phyloP scores from a whole-genome alignment of 495 filamentous ascomycete species.

The Penicillium mononematosum region DNA sequence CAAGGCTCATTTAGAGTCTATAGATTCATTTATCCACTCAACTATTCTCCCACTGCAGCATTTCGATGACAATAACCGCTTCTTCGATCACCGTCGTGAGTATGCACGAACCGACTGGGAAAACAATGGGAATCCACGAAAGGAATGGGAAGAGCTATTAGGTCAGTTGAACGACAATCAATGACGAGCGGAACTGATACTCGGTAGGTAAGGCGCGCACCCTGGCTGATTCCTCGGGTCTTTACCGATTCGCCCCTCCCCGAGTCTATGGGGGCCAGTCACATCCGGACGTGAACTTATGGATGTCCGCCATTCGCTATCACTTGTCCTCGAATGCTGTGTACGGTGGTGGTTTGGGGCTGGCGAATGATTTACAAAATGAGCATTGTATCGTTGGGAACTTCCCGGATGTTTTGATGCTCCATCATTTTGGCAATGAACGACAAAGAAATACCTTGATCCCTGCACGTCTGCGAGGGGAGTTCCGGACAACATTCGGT shows the following conservation, averaged over 20 bases:
- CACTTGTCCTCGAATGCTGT: constrained; percentile 51
- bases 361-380: constrained; percentile 62
- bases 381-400: constrained; percentile 60
- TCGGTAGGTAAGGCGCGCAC: constrained; percentile 34
- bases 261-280: constrained; percentile 52
- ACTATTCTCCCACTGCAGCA: constrained; percentile 53
- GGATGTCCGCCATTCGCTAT: constrained; percentile 60
- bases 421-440: constrained; percentile 52
- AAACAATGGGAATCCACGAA: constrained; percentile 49
- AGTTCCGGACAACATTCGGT: constrained; percentile 55
- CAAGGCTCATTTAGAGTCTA: constrained; percentile 38
- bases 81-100: constrained; percentile 62
- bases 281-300: constrained; percentile 50
- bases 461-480: constrained; percentile 44
- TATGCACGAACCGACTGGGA: constrained; percentile 56
- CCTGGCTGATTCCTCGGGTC: constrained; percentile 53
- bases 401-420: constrained; percentile 58
- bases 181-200: background rate
- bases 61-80: constrained; percentile 54
- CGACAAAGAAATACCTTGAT: constrained; percentile 53
- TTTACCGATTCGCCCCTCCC: constrained; percentile 56
- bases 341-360: constrained; percentile 48
- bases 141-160: constrained; percentile 56
- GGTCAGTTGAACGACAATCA: background rate
- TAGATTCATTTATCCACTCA: constrained; percentile 55